Evolutionary conservation across 371 early-diverging fungal species (phyloP).

Genomic region (Mortierella sp.): DNA sequence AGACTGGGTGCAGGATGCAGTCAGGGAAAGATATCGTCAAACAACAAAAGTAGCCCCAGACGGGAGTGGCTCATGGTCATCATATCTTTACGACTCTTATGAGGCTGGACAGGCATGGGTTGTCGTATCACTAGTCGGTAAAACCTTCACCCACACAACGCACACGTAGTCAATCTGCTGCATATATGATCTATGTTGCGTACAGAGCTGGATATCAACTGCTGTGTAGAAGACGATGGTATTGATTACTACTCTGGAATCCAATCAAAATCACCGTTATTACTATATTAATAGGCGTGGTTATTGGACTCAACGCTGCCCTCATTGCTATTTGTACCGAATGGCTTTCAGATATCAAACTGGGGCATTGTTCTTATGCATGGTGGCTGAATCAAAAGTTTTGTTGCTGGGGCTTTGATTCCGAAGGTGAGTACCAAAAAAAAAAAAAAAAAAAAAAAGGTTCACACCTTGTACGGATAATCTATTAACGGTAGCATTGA

Average conservation of each 20-base stretch:
- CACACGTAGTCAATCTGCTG: too few species aligned
- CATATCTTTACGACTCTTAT: slow-evolving; percentile 69
- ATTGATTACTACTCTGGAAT: too few species aligned
- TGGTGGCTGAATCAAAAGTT: slow-evolving; percentile 97
- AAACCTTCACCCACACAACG: not conserved
- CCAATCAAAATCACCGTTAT: too few species aligned
- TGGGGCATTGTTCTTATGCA: slow-evolving; percentile 88
- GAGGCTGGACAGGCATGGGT: slow-evolving; percentile 93
- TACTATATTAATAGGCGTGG: slow-evolving; percentile 66
- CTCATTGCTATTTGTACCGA: slow-evolving; percentile 89
- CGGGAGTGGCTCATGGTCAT: slow-evolving; percentile 65
- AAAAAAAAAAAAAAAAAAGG: too few species aligned
- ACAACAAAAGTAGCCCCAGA: slow-evolving; percentile 62
- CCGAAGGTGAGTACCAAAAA: slow-evolving; percentile 61
- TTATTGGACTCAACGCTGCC: slow-evolving; percentile 87
- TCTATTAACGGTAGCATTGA: slow-evolving; percentile 6
- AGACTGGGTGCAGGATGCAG: slow-evolving; percentile 94
- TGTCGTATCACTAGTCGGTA: slow-evolving; percentile 84
- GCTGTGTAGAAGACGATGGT: not conserved
- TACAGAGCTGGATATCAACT: slow-evolving; percentile 1
- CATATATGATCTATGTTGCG: too few species aligned
- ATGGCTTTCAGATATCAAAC: slow-evolving; percentile 87
- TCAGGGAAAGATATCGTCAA: slow-evolving; percentile 83
- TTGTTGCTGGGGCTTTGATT: slow-evolving; percentile 92
- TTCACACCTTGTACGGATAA: not conserved